phyloP scores from a whole-genome alignment of 495 filamentous ascomycete genomes.

The Hypoxylon subgilvum region DNA sequence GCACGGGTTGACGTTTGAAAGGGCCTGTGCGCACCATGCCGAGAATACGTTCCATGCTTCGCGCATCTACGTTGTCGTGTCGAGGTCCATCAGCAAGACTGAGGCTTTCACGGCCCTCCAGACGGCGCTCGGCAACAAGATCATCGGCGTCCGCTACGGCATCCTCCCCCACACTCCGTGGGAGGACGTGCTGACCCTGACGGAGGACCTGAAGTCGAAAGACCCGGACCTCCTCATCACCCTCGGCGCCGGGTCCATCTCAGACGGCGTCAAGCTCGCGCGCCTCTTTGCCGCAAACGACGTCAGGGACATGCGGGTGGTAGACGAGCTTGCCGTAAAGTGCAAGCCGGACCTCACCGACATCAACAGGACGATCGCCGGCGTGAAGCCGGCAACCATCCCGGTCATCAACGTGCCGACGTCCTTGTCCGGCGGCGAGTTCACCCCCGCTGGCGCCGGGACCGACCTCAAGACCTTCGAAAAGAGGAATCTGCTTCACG shows the following conservation, averaged over 20 bases:
- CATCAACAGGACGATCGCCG: not conserved
- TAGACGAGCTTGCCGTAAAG: conserved; percentile 51
- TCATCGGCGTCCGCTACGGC: conserved; percentile 61
- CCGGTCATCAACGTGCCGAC: conserved; percentile 69
- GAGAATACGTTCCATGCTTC: conserved; percentile 57
- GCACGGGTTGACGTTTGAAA: conserved; percentile 59
- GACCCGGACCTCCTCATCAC: conserved; percentile 65
- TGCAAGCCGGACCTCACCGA: conserved; percentile 26
- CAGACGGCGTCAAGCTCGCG: conserved; percentile 67
- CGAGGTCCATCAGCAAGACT: conserved; percentile 63
- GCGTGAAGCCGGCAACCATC: conserved; percentile 45
- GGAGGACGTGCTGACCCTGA: conserved; percentile 64
- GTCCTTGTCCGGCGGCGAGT: conserved; percentile 68
- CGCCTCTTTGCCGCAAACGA: conserved; percentile 55
- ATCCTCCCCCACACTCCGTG: conserved; percentile 66
- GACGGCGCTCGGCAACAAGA: conserved; percentile 52
- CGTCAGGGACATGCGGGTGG: conserved; percentile 49
- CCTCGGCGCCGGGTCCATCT: conserved; percentile 65
- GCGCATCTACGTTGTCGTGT: conserved; percentile 66
- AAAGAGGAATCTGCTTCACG: conserved; percentile 60
- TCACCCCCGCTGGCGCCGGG: conserved; percentile 59
- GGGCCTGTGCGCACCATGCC: conserved; percentile 58
- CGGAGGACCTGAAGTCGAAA: conserved; percentile 53
- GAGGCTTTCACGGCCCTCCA: conserved; percentile 54
- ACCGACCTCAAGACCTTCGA: conserved; percentile 60